phyloP scores from a whole-genome alignment of 257 asterid genomes.

The Solanum sejunctum region DNA sequence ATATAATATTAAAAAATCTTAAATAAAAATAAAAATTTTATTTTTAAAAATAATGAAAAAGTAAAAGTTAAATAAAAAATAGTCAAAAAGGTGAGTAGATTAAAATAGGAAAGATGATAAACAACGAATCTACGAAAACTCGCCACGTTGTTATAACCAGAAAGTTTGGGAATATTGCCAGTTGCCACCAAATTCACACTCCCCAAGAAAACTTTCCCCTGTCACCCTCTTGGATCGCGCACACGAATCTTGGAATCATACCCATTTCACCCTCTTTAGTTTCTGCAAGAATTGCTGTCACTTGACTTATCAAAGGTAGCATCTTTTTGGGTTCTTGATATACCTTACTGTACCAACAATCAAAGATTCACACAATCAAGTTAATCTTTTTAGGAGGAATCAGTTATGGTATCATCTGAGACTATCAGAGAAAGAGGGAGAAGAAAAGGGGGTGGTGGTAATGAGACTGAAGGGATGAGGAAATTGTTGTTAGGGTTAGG shows the following conservation, averaged over 20 bases:
- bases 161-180: neutral
- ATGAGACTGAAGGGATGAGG: conserved; percentile 14
- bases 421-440: conserved; percentile 5
- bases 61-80: too few species aligned
- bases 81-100: too few species aligned
- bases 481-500: conserved; percentile 75
- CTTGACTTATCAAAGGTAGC: neutral
- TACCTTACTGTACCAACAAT: neutral
- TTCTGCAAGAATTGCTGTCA: neutral
- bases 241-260: neutral
- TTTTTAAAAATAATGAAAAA: too few species aligned
- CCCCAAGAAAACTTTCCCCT: neutral
- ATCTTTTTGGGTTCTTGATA: neutral
- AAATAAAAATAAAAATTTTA: too few species aligned
- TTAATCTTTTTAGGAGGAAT: neutral
- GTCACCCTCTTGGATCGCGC: neutral
- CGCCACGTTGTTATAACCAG: neutral
- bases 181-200: neutral
- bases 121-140: neutral
- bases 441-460: neutral
- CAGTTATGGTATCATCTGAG: conserved; percentile 1
- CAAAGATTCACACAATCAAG: neutral
- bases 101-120: neutral
- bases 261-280: neutral
- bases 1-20: too few species aligned